Percentiles rank a stretch among this genome's conserved stretches.
These are phyloP conservation scores for Tetrahymena elliotti DNA, from an alignment of 73 alveolate genomes.

Conservation along the genomic window DNA sequence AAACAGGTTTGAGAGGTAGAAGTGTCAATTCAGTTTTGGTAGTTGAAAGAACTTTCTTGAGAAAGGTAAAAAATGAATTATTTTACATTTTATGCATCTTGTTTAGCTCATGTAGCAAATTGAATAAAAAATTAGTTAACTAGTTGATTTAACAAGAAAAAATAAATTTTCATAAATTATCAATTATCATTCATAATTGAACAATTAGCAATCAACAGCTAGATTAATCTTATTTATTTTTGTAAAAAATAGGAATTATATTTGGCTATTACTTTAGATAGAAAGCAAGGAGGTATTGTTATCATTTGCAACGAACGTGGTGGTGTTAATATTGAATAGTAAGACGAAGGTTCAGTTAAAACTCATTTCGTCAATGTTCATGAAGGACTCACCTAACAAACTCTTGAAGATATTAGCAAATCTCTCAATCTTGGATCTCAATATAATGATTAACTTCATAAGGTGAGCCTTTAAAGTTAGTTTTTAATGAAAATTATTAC, in stretches of 20 bases:
- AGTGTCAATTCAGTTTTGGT: conserved; percentile 56
- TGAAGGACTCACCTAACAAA: conserved; percentile 41
- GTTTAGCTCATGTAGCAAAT: background rate
- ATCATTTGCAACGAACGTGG: conserved; percentile 55
- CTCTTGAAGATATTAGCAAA: conserved; percentile 27
- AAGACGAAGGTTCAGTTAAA: conserved; percentile 53
- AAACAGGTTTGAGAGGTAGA: conserved; percentile 80
- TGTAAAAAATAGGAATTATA: conserved; percentile 33
- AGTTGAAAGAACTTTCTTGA: conserved; percentile 42
- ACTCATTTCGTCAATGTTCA: conserved; percentile 33
- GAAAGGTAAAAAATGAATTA: background rate
- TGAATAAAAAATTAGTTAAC: background rate
- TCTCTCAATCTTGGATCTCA: conserved; percentile 8
- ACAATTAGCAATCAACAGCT: background rate
- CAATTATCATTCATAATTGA: background rate
- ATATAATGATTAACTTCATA: conserved; percentile 5
- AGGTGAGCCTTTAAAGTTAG: too few relatives aligned
- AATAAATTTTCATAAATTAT: too few relatives aligned
- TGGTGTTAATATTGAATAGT: conserved; percentile 77
- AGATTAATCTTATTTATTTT: background rate
- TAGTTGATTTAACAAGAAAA: background rate
- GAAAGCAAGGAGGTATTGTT: conserved; percentile 61
- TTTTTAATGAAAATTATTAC: too few relatives aligned
- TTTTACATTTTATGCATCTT: background rate
- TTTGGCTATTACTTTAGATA: conserved; percentile 39